Evolutionary conservation across 1,284 basidiomycete genomes (phyloP), one percentile per base, ranked within the genome.

Genomic region (Cryptococcus deneoformans): DNA sequence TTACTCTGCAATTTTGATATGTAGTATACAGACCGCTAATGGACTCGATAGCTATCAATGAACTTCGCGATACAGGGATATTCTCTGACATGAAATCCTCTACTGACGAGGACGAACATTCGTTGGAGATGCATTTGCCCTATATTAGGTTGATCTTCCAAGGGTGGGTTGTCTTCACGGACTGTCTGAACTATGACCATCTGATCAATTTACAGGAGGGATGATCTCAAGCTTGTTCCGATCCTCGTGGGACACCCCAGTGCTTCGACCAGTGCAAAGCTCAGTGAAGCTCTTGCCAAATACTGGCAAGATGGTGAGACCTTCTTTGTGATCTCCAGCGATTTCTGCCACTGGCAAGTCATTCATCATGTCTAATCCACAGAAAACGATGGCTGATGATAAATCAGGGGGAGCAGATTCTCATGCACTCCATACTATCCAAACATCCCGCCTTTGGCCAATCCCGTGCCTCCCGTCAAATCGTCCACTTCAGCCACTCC

Each of bases 51-150:
- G 91, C 84, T 2, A 87, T 90, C 56, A 74, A 79, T 6, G 83
- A 90, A 65, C 82, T 99, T 12, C 80, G 81, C 46, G 76, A 74
- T 2, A 90, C 90, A 0, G 85, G 86, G 0, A 78, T 85, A 56
- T 99, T 99, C 69, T 80, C 81, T 39, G 79, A 82, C 24, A 88
- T 98, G 86, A 79, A 79, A 14, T 64, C 81, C 1, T 68, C 78
- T 1, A 86, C 85, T 1, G 96, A 99, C 70, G 91, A 95, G 74
- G 90, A 89, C 43, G 96, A 99, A 69, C 96, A 99, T 75, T 94
- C 90, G 70, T 86, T 99, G 53, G 96, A 99, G 79, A 95, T 99
- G 91, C 94, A 98, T 67, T 81, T 96, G 11, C 93, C 94, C 3
- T 98, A 95, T 74, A 82, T 99, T 40, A 84, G 89, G 53, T 92